Conservation (phyloP, 208 protist species). For the Tritrichomonas musculus region DNA sequence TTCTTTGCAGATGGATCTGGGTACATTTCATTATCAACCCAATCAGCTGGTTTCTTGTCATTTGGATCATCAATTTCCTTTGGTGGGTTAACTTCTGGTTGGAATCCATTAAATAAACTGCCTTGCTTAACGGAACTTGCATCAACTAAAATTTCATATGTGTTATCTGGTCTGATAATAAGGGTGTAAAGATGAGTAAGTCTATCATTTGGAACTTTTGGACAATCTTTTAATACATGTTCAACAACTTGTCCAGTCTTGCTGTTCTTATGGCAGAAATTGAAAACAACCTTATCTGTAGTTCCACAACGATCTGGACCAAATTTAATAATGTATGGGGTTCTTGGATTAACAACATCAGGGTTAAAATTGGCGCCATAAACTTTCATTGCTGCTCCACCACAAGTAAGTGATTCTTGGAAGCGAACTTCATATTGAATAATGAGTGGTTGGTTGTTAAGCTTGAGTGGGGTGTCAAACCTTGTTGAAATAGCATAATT, state of each 20-base stretch:
- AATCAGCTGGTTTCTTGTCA: slow-evolving; percentile 48
- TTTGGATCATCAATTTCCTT: slow-evolving; percentile 47
- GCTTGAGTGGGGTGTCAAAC: slow-evolving; percentile 20
- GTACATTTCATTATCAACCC: slow-evolving; percentile 40
- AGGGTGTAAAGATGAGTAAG: slow-evolving; percentile 48
- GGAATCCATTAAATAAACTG: slow-evolving; percentile 41
- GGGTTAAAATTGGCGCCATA: neutral
- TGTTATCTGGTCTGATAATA: slow-evolving; percentile 42
- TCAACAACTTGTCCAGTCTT: slow-evolving; percentile 38
- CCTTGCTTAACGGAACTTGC: slow-evolving; percentile 32
- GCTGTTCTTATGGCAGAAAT: slow-evolving; percentile 46
- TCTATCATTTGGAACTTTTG: slow-evolving; percentile 36
- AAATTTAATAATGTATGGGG: slow-evolving; percentile 53
- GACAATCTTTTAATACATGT: slow-evolving; percentile 29
- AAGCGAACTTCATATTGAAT: slow-evolving; percentile 49
- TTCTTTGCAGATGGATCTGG: slow-evolving; percentile 18
- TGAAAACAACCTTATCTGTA: slow-evolving; percentile 49
- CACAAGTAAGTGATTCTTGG: slow-evolving; percentile 45
- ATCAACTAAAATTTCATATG: slow-evolving; percentile 49
- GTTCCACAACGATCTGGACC: slow-evolving; percentile 54
- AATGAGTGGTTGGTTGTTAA: slow-evolving; percentile 19
- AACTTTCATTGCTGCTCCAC: slow-evolving; percentile 53
- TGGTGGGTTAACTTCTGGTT: slow-evolving; percentile 45
- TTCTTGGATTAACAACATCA: slow-evolving; percentile 23
- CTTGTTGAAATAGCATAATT: neutral